Conservation (phyloP, 164 flowering plant species). For the Tinospora cordifolia region DNA sequence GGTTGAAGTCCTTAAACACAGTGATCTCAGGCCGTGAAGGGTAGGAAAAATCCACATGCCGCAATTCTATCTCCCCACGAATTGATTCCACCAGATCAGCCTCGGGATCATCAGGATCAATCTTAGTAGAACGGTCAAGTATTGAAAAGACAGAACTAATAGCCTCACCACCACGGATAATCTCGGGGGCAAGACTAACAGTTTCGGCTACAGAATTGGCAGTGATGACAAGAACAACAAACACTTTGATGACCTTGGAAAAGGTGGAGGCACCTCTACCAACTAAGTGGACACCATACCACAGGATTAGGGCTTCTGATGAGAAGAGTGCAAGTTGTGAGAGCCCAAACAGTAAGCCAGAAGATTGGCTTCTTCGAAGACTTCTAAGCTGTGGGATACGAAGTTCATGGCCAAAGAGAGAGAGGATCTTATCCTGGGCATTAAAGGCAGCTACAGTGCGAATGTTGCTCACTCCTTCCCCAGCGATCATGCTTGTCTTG, state of each 20-base stretch:
- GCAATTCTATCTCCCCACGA: slow-evolving; percentile 25
- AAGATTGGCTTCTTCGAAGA: slow-evolving; percentile 64
- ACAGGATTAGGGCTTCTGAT: slow-evolving; percentile 92
- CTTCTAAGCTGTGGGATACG: slow-evolving; percentile 59
- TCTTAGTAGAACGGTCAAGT: slow-evolving; percentile 31
- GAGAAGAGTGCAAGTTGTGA: slow-evolving; percentile 91
- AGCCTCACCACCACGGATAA: slow-evolving; percentile 85
- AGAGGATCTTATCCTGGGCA: slow-evolving; percentile 84
- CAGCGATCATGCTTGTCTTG: slow-evolving; percentile 97
- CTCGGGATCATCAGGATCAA: slow-evolving; percentile 26
- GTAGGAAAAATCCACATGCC: slow-evolving; percentile 26
- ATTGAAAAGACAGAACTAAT: slow-evolving; percentile 24
- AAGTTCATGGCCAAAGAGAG: slow-evolving; percentile 74
- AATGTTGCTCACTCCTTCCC: slow-evolving; percentile 98
- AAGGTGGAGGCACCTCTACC: slow-evolving; percentile 74
- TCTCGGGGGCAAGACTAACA: slow-evolving; percentile 27
- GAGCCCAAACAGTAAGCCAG: slow-evolving; percentile 84
- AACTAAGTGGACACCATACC: slow-evolving; percentile 97
- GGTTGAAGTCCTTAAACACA: slow-evolving; percentile 22
- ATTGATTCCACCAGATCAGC: slow-evolving; percentile 19
- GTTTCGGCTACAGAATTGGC: slow-evolving; percentile 49
- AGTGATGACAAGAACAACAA: slow-evolving; percentile 90
- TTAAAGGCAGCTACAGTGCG: slow-evolving; percentile 98
- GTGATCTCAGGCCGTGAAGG: slow-evolving; percentile 20
- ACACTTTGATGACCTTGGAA: slow-evolving; percentile 91